Conservation (phyloP, 2,329 filamentous ascomycete genomes). For the Saccharata proteae region DNA sequence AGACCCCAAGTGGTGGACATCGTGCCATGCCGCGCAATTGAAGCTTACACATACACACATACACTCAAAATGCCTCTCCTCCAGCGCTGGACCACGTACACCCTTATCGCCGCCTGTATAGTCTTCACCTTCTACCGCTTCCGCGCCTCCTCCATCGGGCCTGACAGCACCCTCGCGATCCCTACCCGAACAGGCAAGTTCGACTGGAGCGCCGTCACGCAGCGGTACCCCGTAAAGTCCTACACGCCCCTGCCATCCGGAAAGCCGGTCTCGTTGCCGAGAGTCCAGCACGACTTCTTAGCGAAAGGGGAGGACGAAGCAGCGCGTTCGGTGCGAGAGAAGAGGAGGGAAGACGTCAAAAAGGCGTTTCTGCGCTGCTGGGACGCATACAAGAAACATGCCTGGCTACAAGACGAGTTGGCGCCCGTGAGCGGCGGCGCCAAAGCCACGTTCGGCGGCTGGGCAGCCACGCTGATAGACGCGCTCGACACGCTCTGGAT, state of each 20-base stretch:
- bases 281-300: constrained; percentile 30
- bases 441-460: constrained; percentile 33
- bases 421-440: constrained; percentile 29
- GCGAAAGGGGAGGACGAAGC: constrained; percentile 20
- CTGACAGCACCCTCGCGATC: constrained; percentile 5
- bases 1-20: no score
- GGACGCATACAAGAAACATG: constrained; percentile 31
- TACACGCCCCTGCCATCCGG: constrained; percentile 26
- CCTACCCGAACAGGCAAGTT: constrained; percentile 15
- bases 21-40: background rate
- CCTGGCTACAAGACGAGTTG: constrained; percentile 39
- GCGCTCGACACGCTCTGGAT: constrained; percentile 36
- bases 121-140: constrained; percentile 27
- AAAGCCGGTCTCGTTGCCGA: constrained; percentile 25
- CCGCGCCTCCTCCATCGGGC: constrained; percentile 19
- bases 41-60: no score
- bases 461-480: constrained; percentile 35
- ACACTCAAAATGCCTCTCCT: constrained; percentile 31
- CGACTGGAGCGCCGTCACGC: constrained; percentile 28
- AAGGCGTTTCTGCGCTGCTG: constrained; percentile 32
- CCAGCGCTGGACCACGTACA: constrained; percentile 25
- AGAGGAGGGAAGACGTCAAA: constrained; percentile 26
- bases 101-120: constrained; percentile 19
- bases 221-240: constrained; percentile 27
- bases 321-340: constrained; percentile 20